Evolutionary conservation across 129 eudicot species (phyloP).

Genomic region (Cynara cardunculus): DNA sequence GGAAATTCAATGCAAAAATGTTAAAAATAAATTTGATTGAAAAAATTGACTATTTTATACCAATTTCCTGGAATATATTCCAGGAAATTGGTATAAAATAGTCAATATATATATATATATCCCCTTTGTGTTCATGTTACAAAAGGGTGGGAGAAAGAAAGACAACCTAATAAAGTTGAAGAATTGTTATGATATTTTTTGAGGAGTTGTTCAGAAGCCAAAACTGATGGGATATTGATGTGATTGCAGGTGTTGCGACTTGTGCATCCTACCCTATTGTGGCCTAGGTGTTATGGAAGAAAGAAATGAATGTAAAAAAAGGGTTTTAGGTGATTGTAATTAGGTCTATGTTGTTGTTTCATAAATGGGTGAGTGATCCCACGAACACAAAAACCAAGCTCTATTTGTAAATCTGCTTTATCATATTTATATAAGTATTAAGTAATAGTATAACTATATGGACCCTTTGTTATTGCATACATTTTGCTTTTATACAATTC

Average conservation of each 20-base stretch:
- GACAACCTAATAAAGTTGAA: not conserved
- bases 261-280: conserved; percentile 96
- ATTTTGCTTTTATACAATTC: not conserved
- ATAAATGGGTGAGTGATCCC: conserved; percentile 12
- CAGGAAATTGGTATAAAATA: no score
- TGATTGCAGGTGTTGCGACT: conserved; percentile 82
- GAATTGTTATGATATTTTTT: no score
- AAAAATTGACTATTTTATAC: no score
- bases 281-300: conserved; percentile 35
- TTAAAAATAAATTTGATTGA: no score
- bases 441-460: not conserved
- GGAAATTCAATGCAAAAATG: no score
- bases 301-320: not conserved
- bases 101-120: no score
- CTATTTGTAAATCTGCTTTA: conserved; percentile 21
- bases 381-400: conserved; percentile 5
- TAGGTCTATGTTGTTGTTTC: not conserved
- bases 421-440: not conserved
- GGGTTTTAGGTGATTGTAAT: not conserved
- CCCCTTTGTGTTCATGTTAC: no score
- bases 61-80: no score
- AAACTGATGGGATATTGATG: not conserved
- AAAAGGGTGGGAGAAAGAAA: no score
- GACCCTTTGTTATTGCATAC: not conserved
- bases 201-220: not conserved